These are phyloP conservation scores for Tylopilus felleus DNA, from an alignment of 768 basidiomycete genomes.

Conservation along the genomic window DNA sequence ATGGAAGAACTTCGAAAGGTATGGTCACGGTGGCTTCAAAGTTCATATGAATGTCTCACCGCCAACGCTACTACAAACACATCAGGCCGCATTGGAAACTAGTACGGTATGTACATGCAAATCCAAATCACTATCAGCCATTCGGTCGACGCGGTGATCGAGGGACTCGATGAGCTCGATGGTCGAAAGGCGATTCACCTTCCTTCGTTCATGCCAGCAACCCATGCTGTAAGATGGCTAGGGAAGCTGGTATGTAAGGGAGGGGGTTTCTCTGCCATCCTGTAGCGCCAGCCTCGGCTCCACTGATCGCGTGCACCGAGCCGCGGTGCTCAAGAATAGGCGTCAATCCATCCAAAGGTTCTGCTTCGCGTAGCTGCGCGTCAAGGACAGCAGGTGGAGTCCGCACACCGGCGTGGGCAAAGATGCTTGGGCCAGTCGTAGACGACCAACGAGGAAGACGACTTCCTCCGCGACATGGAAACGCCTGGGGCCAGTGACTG, in stretches of 20 bases:
- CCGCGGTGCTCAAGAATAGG: conserved; percentile 51
- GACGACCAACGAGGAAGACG: conserved; percentile 50
- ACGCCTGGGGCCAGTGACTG: conserved; percentile 28
- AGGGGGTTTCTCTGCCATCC: conserved; percentile 58
- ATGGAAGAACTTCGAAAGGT: too few species aligned
- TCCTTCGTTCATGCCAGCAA: conserved; percentile 51
- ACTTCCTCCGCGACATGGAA: conserved; percentile 31
- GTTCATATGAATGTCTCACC: too few species aligned
- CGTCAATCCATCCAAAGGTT: conserved; percentile 38
- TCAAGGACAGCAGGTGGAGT: conserved; percentile 74
- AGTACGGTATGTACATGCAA: too few species aligned
- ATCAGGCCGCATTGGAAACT: too few species aligned
- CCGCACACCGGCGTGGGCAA: conserved; percentile 78
- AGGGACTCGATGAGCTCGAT: too few species aligned
- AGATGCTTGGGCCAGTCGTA: conserved; percentile 63
- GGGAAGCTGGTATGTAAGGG: conserved; percentile 73
- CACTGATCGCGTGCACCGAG: conserved; percentile 21
- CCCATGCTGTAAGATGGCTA: conserved; percentile 89
- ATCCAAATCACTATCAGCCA: too few species aligned
- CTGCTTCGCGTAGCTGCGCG: conserved; percentile 56
- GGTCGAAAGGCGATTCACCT: too few species aligned
- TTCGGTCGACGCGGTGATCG: too few species aligned
- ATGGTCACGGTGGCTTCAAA: too few species aligned
- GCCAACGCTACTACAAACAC: too few species aligned
- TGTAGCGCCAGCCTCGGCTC: conserved; percentile 26